phyloP scores from a whole-genome alignment of 2,329 filamentous ascomycete species.

The Ascochyta fabae region DNA sequence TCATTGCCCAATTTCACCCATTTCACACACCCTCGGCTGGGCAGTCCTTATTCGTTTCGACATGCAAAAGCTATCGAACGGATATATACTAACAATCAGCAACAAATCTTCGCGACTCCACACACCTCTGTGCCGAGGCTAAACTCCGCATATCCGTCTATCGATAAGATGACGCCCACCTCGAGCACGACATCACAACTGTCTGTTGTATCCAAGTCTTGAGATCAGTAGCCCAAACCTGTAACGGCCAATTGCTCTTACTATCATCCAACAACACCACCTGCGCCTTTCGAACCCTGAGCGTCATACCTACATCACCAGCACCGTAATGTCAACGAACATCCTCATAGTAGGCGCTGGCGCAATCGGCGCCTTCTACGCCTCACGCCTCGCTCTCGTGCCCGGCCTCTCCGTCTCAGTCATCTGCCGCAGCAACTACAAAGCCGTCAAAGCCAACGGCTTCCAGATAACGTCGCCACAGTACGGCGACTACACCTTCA shows the following conservation, averaged over 20 bases:
- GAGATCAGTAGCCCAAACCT: neutral
- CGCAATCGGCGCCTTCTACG: constrained; percentile 76
- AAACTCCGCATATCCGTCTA: constrained; percentile 15
- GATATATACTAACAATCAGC: neutral
- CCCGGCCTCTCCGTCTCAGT: constrained; percentile 67
- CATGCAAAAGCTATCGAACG: neutral
- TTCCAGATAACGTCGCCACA: constrained; percentile 69
- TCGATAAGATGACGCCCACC: constrained; percentile 19
- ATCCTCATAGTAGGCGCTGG: constrained; percentile 73
- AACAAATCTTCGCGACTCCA: neutral
- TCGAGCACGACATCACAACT: neutral
- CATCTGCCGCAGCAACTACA: constrained; percentile 76
- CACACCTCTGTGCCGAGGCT: constrained; percentile 18
- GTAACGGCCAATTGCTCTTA: neutral
- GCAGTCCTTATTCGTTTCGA: no score
- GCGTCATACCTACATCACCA: neutral
- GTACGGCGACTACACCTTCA: constrained; percentile 72
- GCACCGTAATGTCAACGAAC: constrained; percentile 51
- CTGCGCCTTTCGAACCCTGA: neutral
- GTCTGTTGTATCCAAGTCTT: neutral
- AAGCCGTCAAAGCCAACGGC: constrained; percentile 65
- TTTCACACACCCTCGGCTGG: neutral
- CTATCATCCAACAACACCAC: neutral
- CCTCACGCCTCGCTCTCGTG: constrained; percentile 69
- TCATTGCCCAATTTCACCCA: no score